Conservation (phyloP, 2,329 filamentous ascomycete species). For the Colletotrichum sp. region DNA sequence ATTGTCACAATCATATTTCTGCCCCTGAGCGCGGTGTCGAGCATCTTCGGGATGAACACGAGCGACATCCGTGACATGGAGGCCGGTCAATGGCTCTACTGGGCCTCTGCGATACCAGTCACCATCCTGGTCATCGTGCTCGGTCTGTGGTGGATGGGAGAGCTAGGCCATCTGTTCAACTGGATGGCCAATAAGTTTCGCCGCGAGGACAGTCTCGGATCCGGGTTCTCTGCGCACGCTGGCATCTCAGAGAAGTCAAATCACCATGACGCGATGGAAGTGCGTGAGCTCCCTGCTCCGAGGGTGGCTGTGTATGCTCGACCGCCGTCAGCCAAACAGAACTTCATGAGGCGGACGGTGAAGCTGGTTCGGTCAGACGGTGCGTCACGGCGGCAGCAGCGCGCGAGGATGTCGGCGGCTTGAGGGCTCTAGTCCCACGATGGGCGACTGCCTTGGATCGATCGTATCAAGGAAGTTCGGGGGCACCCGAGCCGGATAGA, state of each 20-base stretch:
- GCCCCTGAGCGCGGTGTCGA: slow-evolving; percentile 49
- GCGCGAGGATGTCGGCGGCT: background rate
- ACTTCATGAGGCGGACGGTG: slow-evolving; percentile 27
- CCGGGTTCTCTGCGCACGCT: background rate
- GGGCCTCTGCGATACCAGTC: slow-evolving; percentile 52
- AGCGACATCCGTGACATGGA: slow-evolving; percentile 54
- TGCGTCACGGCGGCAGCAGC: background rate
- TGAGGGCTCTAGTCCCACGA: background rate
- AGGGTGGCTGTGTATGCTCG: background rate
- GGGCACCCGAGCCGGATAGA: background rate
- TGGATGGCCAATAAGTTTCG: slow-evolving; percentile 20
- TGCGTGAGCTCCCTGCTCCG: background rate
- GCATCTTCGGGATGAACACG: slow-evolving; percentile 60
- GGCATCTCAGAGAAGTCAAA: background rate
- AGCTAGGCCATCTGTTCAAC: slow-evolving; percentile 38
- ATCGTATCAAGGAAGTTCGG: background rate
- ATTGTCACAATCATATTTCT: slow-evolving; percentile 55
- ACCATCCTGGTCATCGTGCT: slow-evolving; percentile 44
- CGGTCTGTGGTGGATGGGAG: slow-evolving; percentile 48
- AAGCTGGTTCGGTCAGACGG: background rate
- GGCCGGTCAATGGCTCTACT: slow-evolving; percentile 54
- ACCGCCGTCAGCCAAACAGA: background rate
- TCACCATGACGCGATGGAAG: background rate
- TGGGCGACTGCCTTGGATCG: background rate
- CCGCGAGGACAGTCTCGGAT: background rate